phyloP scores from a whole-genome alignment of 2,329 filamentous ascomycete genomes.

The Bipolaris victoriae region DNA sequence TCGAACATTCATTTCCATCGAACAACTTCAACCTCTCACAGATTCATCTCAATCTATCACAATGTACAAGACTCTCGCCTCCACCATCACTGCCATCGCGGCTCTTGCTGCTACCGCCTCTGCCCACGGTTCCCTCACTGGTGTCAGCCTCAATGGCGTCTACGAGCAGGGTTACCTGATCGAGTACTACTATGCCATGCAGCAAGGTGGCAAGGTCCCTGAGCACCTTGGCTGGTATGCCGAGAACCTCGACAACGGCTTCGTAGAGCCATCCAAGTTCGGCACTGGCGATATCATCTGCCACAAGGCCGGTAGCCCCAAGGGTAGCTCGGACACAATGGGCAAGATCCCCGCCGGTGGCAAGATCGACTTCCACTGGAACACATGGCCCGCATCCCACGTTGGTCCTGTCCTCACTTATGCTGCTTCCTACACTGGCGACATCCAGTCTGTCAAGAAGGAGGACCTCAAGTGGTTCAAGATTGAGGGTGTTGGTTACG shows the following conservation, averaged over 20 bases:
- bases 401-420: slow-evolving; percentile 50
- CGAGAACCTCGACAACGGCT: slow-evolving; percentile 48
- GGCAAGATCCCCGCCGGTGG: slow-evolving; percentile 67
- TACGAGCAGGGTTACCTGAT: slow-evolving; percentile 55
- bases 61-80: slow-evolving; percentile 40
- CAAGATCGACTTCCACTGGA: slow-evolving; percentile 62
- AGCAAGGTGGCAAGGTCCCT: slow-evolving; percentile 34
- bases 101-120: slow-evolving; percentile 50
- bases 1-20: slow-evolving; percentile 29
- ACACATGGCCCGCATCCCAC: slow-evolving; percentile 48
- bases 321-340: slow-evolving; percentile 44
- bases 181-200: slow-evolving; percentile 48
- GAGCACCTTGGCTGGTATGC: slow-evolving; percentile 55
- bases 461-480: slow-evolving; percentile 48
- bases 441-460: slow-evolving; percentile 45
- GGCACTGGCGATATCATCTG: slow-evolving; percentile 60
- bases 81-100: slow-evolving; percentile 34
- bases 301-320: slow-evolving; percentile 62
- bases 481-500: slow-evolving; percentile 44
- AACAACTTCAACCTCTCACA: slow-evolving; percentile 22
- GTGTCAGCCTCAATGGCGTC: slow-evolving; percentile 56
- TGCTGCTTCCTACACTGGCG: slow-evolving; percentile 43
- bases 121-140: slow-evolving; percentile 56
- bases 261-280: slow-evolving; percentile 40
- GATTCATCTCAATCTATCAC: slow-evolving; percentile 20